A percentile compares a stretch with the other conserved stretches of the same genome.
Evolutionary conservation across 2,329 filamentous ascomycete species (phyloP).

Genomic region (Calonectria henricotiae): DNA sequence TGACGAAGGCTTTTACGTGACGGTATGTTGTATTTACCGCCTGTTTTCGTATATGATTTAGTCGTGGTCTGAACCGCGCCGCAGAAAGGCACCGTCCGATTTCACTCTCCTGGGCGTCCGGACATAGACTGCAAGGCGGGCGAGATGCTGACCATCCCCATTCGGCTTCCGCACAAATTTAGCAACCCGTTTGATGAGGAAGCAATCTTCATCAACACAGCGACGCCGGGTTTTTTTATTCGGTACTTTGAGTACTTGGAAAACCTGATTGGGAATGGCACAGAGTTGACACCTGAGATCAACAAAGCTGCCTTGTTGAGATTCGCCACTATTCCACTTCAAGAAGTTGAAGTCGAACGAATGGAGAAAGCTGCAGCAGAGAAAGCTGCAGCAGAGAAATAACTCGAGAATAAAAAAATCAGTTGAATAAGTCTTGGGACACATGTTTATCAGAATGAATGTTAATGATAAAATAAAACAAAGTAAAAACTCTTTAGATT

Average conservation of each 20-base stretch:
- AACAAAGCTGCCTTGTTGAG: conserved; percentile 43
- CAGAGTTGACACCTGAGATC: conserved; percentile 41
- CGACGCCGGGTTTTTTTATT: conserved; percentile 47
- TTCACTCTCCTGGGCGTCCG: conserved; percentile 44
- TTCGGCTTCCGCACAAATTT: conserved; percentile 49
- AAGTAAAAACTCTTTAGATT: background rate
- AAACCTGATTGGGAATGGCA: conserved; percentile 40
- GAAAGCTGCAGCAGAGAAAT: background rate
- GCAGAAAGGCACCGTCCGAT: conserved; percentile 47
- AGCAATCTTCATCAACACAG: conserved; percentile 48
- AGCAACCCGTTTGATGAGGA: conserved; percentile 50
- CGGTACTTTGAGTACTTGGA: conserved; percentile 48
- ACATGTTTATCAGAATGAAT: background rate
- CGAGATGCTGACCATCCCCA: conserved; percentile 46
- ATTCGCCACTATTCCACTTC: conserved; percentile 43
- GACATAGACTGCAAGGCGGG: conserved; percentile 46
- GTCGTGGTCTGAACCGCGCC: background rate
- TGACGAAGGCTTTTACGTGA: conserved; percentile 47
- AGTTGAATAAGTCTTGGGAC: too few species aligned
- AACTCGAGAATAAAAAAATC: background rate
- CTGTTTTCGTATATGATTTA: background rate
- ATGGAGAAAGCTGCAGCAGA: conserved; percentile 36
- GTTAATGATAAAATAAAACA: background rate
- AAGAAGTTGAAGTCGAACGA: conserved; percentile 39
- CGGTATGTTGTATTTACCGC: conserved; percentile 2